Conservation (phyloP, 169 alveolate genomes). For the Eimeria praecox region DNA sequence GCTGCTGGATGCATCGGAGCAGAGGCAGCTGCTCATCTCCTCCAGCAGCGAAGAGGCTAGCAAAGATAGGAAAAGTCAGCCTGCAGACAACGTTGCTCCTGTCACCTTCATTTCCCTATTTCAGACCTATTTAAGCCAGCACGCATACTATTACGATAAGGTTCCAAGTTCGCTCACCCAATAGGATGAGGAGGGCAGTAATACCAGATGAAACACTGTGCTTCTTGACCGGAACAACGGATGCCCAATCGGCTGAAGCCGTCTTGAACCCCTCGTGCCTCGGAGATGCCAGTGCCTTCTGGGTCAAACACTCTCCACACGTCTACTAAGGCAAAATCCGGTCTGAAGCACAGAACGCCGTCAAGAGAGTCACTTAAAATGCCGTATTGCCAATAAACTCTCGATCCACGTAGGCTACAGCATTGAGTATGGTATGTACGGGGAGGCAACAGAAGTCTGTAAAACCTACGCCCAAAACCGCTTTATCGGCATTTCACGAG, state of each 20-base stretch:
- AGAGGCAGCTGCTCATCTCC: conserved; percentile 70
- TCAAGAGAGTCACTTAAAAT: background rate
- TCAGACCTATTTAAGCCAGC: background rate
- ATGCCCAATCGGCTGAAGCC: conserved; percentile 62
- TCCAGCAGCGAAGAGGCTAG: conserved; percentile 66
- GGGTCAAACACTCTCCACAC: conserved; percentile 71
- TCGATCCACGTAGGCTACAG: background rate
- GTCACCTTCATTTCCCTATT: background rate
- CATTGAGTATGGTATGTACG: background rate
- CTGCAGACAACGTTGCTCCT: conserved; percentile 7
- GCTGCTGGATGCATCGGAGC: conserved; percentile 69
- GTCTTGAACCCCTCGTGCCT: conserved; percentile 64
- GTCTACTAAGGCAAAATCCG: conserved; percentile 69
- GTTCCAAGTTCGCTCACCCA: conserved; percentile 6
- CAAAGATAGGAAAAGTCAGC: conserved; percentile 57
- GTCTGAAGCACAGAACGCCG: conserved; percentile 29
- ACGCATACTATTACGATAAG: background rate
- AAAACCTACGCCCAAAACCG: background rate
- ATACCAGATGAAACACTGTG: conserved; percentile 70
- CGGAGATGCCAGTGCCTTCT: conserved; percentile 63
- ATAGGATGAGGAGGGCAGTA: conserved; percentile 66
- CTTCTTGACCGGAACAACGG: conserved; percentile 68
- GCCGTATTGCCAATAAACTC: background rate
- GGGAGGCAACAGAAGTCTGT: background rate
- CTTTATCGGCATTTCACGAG: background rate